Percentiles rank a stretch among this genome's conserved stretches.
phyloP scores from a whole-genome alignment of 2,329 filamentous ascomycete species.

The Thelonectria olida region DNA sequence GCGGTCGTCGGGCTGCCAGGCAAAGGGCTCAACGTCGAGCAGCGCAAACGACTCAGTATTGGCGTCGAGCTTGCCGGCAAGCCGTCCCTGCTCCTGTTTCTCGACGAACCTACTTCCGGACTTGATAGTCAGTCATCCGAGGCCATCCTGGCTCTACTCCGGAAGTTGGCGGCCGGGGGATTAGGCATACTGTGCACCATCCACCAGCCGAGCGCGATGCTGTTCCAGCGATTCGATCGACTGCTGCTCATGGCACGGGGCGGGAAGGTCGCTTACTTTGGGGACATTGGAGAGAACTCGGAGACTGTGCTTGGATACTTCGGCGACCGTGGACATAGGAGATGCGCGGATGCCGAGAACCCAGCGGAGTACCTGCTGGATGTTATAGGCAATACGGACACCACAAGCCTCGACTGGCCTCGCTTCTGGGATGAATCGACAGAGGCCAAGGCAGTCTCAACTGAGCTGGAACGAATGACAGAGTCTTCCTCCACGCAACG shows the following conservation, averaged over 20 bases:
- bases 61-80: conserved; percentile 62
- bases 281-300: conserved; percentile 10
- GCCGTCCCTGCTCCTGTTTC: conserved; percentile 63
- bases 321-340: neutral
- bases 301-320: conserved; percentile 7
- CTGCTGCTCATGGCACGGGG: conserved; percentile 56
- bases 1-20: conserved; percentile 67
- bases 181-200: conserved; percentile 59
- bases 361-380: conserved; percentile 14
- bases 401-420: conserved; percentile 2
- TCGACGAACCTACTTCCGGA: conserved; percentile 64
- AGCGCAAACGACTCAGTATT: conserved; percentile 65
- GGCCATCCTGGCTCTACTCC: conserved; percentile 64
- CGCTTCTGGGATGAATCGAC: conserved; percentile 2
- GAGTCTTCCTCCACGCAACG: neutral
- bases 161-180: conserved; percentile 60
- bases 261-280: conserved; percentile 13
- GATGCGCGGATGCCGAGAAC: conserved; percentile 7
- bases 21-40: conserved; percentile 63
- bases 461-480: neutral
- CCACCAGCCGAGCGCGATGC: conserved; percentile 56
- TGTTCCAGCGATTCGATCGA: conserved; percentile 62
- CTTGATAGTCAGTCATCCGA: conserved; percentile 67
- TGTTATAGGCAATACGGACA: neutral
- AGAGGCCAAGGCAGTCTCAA: neutral